Conservation (phyloP, 352 stramenopile species). For the Phytophthora meadii region DNA sequence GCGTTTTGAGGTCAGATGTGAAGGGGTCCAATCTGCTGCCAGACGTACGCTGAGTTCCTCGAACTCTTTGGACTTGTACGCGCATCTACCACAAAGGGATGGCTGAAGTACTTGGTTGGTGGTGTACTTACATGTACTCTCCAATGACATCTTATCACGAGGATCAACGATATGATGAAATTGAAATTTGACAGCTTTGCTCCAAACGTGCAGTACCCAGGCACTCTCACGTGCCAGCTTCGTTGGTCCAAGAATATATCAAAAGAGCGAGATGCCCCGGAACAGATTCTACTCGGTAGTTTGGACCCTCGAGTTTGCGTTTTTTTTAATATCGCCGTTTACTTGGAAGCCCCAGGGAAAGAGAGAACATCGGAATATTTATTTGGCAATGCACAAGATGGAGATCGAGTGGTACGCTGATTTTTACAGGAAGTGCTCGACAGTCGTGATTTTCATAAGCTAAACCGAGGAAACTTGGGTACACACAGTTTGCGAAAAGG, state of each 20-base stretch:
- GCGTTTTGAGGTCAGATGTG: constrained; percentile 10
- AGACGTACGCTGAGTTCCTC: constrained; percentile 14
- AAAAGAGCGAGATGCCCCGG: constrained; percentile 10
- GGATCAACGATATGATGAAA: constrained; percentile 26
- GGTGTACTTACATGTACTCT: constrained; percentile 1
- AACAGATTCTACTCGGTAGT: not conserved
- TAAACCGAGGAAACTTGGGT: not conserved
- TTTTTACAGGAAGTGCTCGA: not conserved
- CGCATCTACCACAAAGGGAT: not conserved
- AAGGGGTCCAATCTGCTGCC: constrained; percentile 12
- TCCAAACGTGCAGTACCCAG: constrained; percentile 2
- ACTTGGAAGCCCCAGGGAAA: not conserved
- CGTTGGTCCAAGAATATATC: constrained; percentile 51
- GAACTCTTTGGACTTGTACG: not conserved
- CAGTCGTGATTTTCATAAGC: not conserved
- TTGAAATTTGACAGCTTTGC: constrained; percentile 20
- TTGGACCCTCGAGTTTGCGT: not conserved
- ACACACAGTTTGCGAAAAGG: not conserved
- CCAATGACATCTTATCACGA: constrained; percentile 13
- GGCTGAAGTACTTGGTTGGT: not conserved
- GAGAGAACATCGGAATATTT: not conserved
- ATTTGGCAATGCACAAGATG: not conserved
- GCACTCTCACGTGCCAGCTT: constrained; percentile 4
- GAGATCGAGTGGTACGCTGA: not conserved
- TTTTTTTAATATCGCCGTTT: not conserved